Evolutionary conservation across 129 eudicot species (phyloP).

Genomic region (Artemisia annua): DNA sequence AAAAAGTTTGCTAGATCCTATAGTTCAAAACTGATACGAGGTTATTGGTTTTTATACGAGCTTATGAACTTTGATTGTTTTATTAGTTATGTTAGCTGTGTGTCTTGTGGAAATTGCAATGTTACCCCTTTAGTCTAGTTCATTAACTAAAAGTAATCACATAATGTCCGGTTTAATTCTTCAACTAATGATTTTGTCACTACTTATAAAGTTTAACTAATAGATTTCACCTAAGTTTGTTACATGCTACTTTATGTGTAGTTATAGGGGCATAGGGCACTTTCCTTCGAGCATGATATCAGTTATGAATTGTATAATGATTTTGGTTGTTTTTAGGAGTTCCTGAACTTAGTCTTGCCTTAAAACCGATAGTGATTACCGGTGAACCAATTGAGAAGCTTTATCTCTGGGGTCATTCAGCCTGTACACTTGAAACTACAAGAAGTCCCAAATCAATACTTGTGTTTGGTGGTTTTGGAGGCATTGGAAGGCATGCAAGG

Average conservation of each 20-base stretch:
- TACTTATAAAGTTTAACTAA: no score
- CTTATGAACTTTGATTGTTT: background rate
- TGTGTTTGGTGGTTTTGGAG: constrained; percentile 97
- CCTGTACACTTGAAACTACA: constrained; percentile 43
- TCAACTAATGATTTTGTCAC: no score
- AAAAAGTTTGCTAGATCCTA: background rate
- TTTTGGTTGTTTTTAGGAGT: constrained; percentile 51
- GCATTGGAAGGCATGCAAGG: constrained; percentile 86
- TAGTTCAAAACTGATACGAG: background rate
- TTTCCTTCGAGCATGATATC: constrained; percentile 31
- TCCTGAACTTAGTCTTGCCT: constrained; percentile 41
- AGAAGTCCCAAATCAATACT: constrained; percentile 42
- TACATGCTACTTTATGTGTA: constrained; percentile 21
- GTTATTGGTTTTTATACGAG: background rate
- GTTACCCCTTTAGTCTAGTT: background rate
- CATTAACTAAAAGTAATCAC: no score
- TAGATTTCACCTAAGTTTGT: background rate
- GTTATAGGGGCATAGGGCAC: constrained; percentile 54
- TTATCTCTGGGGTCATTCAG: constrained; percentile 93
- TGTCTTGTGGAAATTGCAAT: background rate
- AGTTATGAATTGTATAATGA: constrained; percentile 52
- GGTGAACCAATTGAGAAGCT: constrained; percentile 88
- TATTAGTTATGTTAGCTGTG: background rate
- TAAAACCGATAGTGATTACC: constrained; percentile 35
- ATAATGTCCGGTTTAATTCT: no score